Evolutionary conservation across 1,284 basidiomycete genomes (phyloP), one percentile per base, ranked within the genome.

Genomic region (Puccinia triticina): DNA sequence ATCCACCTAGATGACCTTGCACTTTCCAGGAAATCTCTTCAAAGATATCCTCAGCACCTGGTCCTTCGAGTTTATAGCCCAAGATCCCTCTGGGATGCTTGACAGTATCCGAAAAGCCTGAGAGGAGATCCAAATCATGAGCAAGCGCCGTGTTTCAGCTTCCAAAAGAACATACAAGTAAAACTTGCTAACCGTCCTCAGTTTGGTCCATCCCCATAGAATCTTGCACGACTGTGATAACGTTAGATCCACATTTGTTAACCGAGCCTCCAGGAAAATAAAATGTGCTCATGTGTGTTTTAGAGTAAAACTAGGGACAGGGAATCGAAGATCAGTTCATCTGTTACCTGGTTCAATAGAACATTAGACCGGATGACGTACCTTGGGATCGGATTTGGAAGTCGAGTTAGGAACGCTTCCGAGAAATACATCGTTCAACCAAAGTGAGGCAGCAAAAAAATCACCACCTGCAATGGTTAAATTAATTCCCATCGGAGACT

Each of bases 21-120:
- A 86, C 83, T 40, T 84, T 84, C 85, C 85, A 86, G 1, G 32
- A n/a, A 0, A 85, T 83, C 34, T 77, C 77, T 18, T 43, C 78
- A 2, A 81, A 29, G 3, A 43, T n/a, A 0, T 75, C 40, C 37
- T 75, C 73, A 1, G 66, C 23, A 0, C 32, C 34, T 53, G 76
- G 83, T 81, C 83, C 16, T 71, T 79, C 77, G 16, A 79, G 71
- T 73, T 57, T 48, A 83, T 66, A 84, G 80, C 77, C 85, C 14
- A 85, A 79, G 64, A 86, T 85, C 1, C 85, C 85, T n/a, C 85
- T 82, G 59, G 85, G 85, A 10, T 84, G 81, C 55, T 86, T 86
- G 34, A 84, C 81, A 50, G 85, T 84, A 64, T 67, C 76, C 78
- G 34, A 40, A n/a, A 73, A 72, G 26, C 78, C 78, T 73, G 7